Evolutionary conservation across 495 filamentous ascomycete genomes (phyloP), one percentile per base, ranked within the genome.

Genomic region (Apiosordaria backusii): DNA sequence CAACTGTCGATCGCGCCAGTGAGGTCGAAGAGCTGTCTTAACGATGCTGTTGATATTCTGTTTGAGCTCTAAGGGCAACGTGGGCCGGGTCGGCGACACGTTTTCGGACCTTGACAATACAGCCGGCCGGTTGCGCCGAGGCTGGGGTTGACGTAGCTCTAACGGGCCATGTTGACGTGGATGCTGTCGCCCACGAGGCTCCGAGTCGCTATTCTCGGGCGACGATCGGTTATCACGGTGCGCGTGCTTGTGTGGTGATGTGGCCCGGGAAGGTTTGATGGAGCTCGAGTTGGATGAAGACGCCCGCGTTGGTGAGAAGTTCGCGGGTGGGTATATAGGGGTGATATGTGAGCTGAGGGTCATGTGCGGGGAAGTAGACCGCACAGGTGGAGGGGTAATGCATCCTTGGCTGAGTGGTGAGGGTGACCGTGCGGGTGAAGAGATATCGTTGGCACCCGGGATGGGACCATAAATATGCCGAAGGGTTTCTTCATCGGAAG

Each of bases 1-100:
- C 10, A 97, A 79, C 55, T 86, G 80, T 63, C 87, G 87, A 15
- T 86, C 85, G 67, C 90, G 80, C 82, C 82, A 96, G 68, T 90
- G 85, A 22, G 93, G 91, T 62, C 89, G 90, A 22, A 97, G 81
- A 0, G 88, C 90, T 22, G 82, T 78, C 26, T 88, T 87, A 59
- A 97, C 93, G 78, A 96, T 90, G 64, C 85, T 87, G 72, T 90
- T 92, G 57, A 97, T 88, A 65, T 86, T 90, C 59, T 90, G 83
- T 73, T 97, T 97, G 63, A 89, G 86, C 54, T 88, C 85, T 19
- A 87, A 81, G 0, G 92, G 88, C 62, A 92, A 81, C 1, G 79
- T 78, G 15, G 79, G 63, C 26, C 86, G 84, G 5, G 77, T 77
- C 13, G 89, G 86, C 10, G 88, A 88, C 1, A 78, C 78, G 22